phyloP scores from a whole-genome alignment of 352 stramenopile species.

The Peronosclerospora sorghi region DNA sequence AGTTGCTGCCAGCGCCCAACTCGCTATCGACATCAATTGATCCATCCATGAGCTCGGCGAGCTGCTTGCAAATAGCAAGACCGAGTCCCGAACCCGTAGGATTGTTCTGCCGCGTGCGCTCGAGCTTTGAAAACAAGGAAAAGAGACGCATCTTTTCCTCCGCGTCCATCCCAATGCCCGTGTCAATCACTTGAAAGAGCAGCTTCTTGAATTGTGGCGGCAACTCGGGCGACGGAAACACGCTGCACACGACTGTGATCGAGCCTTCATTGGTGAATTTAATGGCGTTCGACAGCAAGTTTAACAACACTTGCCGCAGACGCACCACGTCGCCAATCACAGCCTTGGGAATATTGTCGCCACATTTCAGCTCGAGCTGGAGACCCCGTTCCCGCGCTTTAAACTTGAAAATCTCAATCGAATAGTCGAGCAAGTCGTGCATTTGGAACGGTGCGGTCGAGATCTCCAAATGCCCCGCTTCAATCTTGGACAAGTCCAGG shows the following conservation, averaged over 20 bases:
- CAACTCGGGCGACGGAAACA: constrained; percentile 40
- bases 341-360: constrained; percentile 37
- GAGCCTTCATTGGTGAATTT: constrained; percentile 68
- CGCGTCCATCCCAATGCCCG: constrained; percentile 52
- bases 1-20: constrained; percentile 47
- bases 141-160: constrained; percentile 56
- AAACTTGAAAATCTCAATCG: constrained; percentile 77
- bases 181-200: constrained; percentile 62
- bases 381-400: constrained; percentile 74
- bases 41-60: constrained; percentile 63
- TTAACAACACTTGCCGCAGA: constrained; percentile 58
- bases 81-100: constrained; percentile 51
- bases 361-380: constrained; percentile 54
- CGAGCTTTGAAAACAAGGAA: constrained; percentile 53
- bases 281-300: constrained; percentile 67
- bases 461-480: constrained; percentile 82
- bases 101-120: constrained; percentile 59
- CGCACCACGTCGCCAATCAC: constrained; percentile 53
- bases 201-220: constrained; percentile 49
- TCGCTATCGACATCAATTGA: constrained; percentile 63
- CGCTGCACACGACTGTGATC: constrained; percentile 55
- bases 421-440: constrained; percentile 60
- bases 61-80: constrained; percentile 62
- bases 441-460: constrained; percentile 68
- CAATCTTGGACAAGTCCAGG: constrained; percentile 84